Conservation (phyloP, 768 basidiomycete genomes). For the Tephrocybe sp. region DNA sequence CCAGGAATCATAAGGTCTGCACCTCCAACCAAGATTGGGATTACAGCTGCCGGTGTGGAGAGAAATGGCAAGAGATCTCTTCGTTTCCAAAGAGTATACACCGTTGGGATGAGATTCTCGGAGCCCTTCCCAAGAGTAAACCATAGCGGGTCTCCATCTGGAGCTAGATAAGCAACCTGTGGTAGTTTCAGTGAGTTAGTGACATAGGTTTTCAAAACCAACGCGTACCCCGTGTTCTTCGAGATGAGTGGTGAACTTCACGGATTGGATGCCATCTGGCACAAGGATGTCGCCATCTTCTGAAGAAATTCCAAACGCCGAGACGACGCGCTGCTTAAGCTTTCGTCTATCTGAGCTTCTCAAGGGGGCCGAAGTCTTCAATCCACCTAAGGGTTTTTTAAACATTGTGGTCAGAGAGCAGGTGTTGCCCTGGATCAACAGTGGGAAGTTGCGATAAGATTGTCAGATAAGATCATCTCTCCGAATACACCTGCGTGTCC, state of each 20-base stretch:
- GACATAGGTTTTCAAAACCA: neutral
- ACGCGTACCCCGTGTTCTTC: constrained; percentile 62
- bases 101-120: constrained; percentile 73
- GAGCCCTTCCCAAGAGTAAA: constrained; percentile 69
- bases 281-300: constrained; percentile 72
- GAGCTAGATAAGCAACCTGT: constrained; percentile 63
- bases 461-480: too few relatives aligned
- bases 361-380: constrained; percentile 77
- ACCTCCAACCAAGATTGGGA: constrained; percentile 72
- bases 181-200: neutral
- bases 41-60: constrained; percentile 70
- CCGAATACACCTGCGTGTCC: too few relatives aligned
- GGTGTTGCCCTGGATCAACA: neutral
- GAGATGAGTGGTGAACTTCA: constrained; percentile 67
- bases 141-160: constrained; percentile 76
- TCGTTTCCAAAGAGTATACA: constrained; percentile 81
- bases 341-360: constrained; percentile 74
- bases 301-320: constrained; percentile 43
- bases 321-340: constrained; percentile 57
- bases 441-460: constrained; percentile 11
- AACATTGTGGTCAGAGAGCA: constrained; percentile 51
- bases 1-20: constrained; percentile 90
- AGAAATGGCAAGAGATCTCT: constrained; percentile 66
- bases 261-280: constrained; percentile 68
- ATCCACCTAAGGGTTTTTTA: constrained; percentile 69